Percentiles rank a stretch among this genome's conserved stretches.
phyloP scores from a whole-genome alignment of 1,139 yeast species.

The Wickerhamomyces sp. region DNA sequence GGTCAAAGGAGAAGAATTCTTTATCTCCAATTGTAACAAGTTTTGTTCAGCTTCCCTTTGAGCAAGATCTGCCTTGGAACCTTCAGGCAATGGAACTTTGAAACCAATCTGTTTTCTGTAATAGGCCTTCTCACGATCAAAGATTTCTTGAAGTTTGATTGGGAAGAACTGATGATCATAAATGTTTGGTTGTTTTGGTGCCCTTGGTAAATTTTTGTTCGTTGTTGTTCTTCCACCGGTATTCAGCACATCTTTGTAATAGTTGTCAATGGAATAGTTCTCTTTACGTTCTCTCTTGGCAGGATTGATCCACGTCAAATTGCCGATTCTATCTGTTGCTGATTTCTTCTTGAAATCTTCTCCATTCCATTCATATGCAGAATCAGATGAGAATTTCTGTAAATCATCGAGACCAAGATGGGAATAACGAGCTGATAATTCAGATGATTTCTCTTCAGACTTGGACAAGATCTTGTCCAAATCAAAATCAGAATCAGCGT shows the following conservation, averaged over 20 bases:
- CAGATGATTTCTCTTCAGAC: slow-evolving; percentile 60
- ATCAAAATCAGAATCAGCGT: slow-evolving; percentile 44
- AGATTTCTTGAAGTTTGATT: slow-evolving; percentile 51
- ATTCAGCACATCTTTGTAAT: slow-evolving; percentile 70
- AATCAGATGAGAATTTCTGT: slow-evolving; percentile 61
- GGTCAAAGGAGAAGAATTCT: slow-evolving; percentile 59
- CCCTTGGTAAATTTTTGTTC: slow-evolving; percentile 45
- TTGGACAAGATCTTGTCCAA: slow-evolving; percentile 54
- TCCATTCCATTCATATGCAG: slow-evolving; percentile 86
- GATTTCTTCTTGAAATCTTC: slow-evolving; percentile 69
- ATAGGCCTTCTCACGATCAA: slow-evolving; percentile 61
- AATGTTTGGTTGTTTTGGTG: slow-evolving; percentile 63
- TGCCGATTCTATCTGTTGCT: slow-evolving; percentile 32
- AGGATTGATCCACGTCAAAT: slow-evolving; percentile 62
- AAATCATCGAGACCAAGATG: slow-evolving; percentile 69
- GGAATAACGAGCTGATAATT: slow-evolving; percentile 58
- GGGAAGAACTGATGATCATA: slow-evolving; percentile 75
- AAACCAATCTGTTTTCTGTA: slow-evolving; percentile 48
- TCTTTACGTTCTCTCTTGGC: slow-evolving; percentile 76
- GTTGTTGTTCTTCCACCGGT: slow-evolving; percentile 52
- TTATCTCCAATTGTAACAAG: slow-evolving; percentile 57
- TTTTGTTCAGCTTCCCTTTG: slow-evolving; percentile 49
- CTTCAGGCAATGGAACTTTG: slow-evolving; percentile 42
- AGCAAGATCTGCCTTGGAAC: slow-evolving; percentile 28
- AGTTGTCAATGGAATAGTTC: slow-evolving; percentile 72